Conservation (phyloP, 257 asterid genomes). For the Forsythia suspensa region DNA sequence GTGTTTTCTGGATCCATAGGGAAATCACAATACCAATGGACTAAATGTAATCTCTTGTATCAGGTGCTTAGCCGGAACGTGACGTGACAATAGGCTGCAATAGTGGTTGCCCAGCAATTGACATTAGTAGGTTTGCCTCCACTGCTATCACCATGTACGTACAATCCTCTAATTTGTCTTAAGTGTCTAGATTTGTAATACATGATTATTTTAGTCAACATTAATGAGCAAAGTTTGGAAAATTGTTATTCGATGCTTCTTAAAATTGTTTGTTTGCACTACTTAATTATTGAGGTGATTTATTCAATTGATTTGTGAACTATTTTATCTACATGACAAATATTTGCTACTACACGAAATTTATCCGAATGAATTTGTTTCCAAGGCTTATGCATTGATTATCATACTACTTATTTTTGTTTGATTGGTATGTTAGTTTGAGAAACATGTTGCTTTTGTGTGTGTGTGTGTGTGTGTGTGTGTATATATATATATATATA, state of each 20-base stretch:
- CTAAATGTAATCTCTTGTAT: not conserved
- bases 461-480: too few relatives aligned
- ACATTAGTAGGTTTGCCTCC: not conserved
- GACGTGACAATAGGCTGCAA: not conserved
- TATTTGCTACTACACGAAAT: not conserved
- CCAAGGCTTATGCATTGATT: too few relatives aligned
- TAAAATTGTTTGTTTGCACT: not conserved
- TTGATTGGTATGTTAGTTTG: too few relatives aligned
- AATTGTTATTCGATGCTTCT: not conserved
- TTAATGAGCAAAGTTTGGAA: not conserved
- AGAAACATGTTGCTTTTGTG: too few relatives aligned
- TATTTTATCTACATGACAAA: not conserved
- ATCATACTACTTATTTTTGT: too few relatives aligned
- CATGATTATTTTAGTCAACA: not conserved
- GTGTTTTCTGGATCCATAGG: not conserved
- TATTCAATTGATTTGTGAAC: not conserved
- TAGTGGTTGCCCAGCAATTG: not conserved
- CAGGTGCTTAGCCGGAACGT: not conserved
- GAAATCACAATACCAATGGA: not conserved
- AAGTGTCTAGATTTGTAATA: not conserved
- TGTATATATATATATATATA: too few relatives aligned
- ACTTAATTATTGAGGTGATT: not conserved
- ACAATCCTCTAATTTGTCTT: not conserved
- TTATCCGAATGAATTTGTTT: not conserved
- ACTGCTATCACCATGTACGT: not conserved